Evolutionary conservation across 2,329 filamentous ascomycete species (phyloP), one percentile per base, ranked within the genome.

Genomic region (Colletotrichum sp.): DNA sequence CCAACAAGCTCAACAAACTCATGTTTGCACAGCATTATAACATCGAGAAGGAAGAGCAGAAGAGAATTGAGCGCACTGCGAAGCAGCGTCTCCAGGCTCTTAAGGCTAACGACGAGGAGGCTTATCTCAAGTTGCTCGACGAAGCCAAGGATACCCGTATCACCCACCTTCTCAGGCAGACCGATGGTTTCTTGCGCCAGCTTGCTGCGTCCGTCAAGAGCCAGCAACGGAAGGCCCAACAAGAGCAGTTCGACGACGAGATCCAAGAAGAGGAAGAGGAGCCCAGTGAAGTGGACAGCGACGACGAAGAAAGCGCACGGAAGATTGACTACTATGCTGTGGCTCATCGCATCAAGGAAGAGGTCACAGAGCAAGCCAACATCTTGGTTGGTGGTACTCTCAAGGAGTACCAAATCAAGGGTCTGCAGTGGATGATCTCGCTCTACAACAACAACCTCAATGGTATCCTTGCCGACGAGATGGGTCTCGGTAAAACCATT

Each of bases 361-460:
- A 98, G 79, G 94, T 99, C 80, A 94, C 91, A 1, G 89, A 90
- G 77, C 97, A 99, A 83, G 95, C 97, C 8, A 86, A 87, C 69
- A 98, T 98, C 59, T 90, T 99, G 76, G 95, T 99, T 78, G 97
- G 97, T 83, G 97, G 97, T 82, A 95, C 89, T 13, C 89, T 99
- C 79, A 99, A 99, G 86, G 97, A 99, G 84, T 99, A 99, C 86
- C 97, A 99, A 87, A 80, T 99, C 86, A 99, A 98, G 92, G 97
- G 97, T 90, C 88, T 99, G 64, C 96, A 99, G 85, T 99, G 97
- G 97, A 99, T 99, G 97, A 93, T 99, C 77, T 99, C 97, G 16
- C 90, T 99, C 16, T 99, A 99, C 91, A 99, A 99, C 93, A 99
- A 99, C 89, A 99, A 98, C 86, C 92, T 99, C 79, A 99, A 99